Evolutionary conservation across 2,329 filamentous ascomycete species (phyloP).

Genomic region (Exophiala spinifera): DNA sequence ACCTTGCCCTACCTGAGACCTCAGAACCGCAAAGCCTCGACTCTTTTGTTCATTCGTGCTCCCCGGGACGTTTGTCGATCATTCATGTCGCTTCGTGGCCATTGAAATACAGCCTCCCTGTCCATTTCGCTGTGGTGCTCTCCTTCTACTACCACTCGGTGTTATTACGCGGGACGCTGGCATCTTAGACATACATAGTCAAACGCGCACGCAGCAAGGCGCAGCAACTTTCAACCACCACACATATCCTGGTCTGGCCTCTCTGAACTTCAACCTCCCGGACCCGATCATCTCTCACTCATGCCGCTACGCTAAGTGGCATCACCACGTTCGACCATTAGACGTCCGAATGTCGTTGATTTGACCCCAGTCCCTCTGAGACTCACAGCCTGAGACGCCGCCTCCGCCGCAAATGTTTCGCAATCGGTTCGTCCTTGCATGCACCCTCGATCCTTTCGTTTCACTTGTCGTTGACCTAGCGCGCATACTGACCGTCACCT

Average conservation of each 20-base stretch:
- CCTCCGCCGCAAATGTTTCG: constrained; percentile 43
- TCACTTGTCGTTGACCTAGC: constrained; percentile 7
- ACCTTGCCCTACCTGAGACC: too few species aligned
- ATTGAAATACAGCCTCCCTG: neutral
- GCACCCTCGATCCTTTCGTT: constrained; percentile 15
- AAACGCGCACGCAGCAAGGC: constrained; percentile 22
- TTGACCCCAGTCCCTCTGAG: constrained; percentile 20
- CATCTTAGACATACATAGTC: neutral
- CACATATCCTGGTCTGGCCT: constrained; percentile 4
- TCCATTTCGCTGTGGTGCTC: neutral
- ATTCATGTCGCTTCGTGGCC: constrained; percentile 6
- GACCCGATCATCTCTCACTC: neutral
- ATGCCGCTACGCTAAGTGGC: constrained; percentile 13
- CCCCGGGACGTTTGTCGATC: constrained; percentile 17
- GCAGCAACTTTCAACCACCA: constrained; percentile 19
- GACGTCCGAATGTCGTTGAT: constrained; percentile 23
- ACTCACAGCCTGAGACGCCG: constrained; percentile 26
- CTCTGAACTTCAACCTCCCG: constrained; percentile 1
- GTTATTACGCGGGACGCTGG: too few species aligned
- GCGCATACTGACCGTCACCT: constrained; percentile 22
- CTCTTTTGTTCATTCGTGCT: neutral
- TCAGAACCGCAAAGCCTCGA: neutral
- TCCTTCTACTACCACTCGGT: neutral
- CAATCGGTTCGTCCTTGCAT: constrained; percentile 42
- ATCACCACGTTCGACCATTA: constrained; percentile 10